phyloP scores from a whole-genome alignment of 306 rosid genomes.

The Canavalia gladiata region DNA sequence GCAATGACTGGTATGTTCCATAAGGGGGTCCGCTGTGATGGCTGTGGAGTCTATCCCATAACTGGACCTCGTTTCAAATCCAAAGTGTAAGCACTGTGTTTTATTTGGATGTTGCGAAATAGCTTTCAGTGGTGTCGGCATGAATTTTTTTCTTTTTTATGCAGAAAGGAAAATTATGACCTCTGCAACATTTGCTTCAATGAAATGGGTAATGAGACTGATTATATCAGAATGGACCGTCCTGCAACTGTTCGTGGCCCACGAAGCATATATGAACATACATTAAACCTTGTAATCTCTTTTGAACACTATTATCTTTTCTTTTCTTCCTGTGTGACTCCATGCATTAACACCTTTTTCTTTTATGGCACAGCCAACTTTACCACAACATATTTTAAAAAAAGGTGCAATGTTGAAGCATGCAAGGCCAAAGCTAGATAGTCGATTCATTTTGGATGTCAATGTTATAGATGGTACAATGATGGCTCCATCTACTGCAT shows the following conservation, averaged over 20 bases:
- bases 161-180: conserved; percentile 86
- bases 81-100: conserved; percentile 66
- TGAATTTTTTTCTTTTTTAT: conserved; percentile 25
- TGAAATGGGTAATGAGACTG: conserved; percentile 65
- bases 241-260: conserved; percentile 58
- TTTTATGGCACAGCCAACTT: conserved; percentile 50
- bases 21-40: conserved; percentile 86
- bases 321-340: conserved; percentile 1
- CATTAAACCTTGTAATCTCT: conserved; percentile 39
- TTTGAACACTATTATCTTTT: conserved; percentile 24
- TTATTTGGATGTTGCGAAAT: conserved; percentile 10
- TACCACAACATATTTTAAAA: conserved; percentile 46
- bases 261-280: conserved; percentile 43
- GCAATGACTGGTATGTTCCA: conserved; percentile 79
- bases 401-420: conserved; percentile 45
- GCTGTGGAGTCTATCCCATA: conserved; percentile 91
- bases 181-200: conserved; percentile 82
- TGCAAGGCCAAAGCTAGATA: conserved; percentile 65
- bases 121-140: not conserved
- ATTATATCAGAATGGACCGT: conserved; percentile 75
- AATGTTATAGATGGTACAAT: conserved; percentile 83
- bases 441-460: conserved; percentile 79
- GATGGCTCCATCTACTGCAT: conserved; percentile 81
- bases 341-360: conserved; percentile 13
- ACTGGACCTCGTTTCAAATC: conserved; percentile 96